Evolutionary conservation across 805 yeast genomes (phyloP), one percentile per base, ranked within the genome.

Genomic region (Myxozyma vanderwaltii): DNA sequence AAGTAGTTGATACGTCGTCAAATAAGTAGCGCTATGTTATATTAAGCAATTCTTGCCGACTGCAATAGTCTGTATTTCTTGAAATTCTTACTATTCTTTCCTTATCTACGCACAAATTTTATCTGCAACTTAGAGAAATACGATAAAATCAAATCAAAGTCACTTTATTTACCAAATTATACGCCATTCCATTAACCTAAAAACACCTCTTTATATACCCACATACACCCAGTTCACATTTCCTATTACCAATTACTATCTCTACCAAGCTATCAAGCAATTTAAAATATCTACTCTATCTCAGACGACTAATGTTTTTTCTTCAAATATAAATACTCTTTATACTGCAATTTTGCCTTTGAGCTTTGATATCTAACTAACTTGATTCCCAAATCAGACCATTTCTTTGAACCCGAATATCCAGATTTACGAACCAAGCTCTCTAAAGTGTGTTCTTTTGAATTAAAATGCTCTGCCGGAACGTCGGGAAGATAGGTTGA

Each of bases 401-500:
- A 79, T 70, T 15, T 71, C 71, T 58, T 64, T 61, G 26, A 67
- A 13, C 74, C 77, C 12, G 61, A 55, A 45, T 61, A 61, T 60
- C 89, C 94, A 0, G 96, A 91, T 71, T 94, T 94, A 23, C 78
- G 75, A 2, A 92, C 82, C 39, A 95, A 77, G 64, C 88, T 81
- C 60, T 77, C 77, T 56, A 92, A 72, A 0, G 98, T 92, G 24
- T 88, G 85, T 17, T 76, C 74, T 67, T 87, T 81, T 64, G 80
- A 81, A 96, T 97, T 90, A 1, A 82, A 84, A 66, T 91, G 96
- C 65, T 92, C 98, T 3, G 75, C 79, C 23, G 97, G 96, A 1
- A 94, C 98, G 43, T 85, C 88, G 0, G 99, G 99, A 41, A 94
- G 74, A 66, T 90, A 94, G 0, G 98, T 94, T 0, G 97, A 90